Evolutionary conservation across 2,329 filamentous ascomycete species (phyloP).

Genomic region (Neopestalotiopsis sp.): DNA sequence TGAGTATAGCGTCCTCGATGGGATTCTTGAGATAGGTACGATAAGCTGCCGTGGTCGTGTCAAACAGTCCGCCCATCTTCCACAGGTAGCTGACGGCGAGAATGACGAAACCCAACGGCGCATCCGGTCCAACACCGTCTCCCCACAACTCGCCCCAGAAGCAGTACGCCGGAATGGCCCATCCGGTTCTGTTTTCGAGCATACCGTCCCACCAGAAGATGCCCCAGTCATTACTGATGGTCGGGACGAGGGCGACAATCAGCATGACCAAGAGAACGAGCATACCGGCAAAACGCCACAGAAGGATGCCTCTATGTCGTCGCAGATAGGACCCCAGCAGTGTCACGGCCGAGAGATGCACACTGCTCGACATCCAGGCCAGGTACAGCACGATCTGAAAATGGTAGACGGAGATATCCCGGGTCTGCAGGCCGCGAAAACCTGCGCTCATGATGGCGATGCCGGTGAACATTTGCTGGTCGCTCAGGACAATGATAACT

Average conservation of each 20-base stretch:
- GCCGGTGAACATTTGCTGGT: slow-evolving; percentile 18
- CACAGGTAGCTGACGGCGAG: slow-evolving; percentile 11
- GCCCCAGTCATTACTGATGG: slow-evolving; percentile 16
- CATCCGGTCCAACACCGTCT: slow-evolving; percentile 9
- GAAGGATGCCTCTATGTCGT: background rate
- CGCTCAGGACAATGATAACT: slow-evolving; percentile 9
- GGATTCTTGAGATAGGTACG: background rate
- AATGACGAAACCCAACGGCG: slow-evolving; percentile 16
- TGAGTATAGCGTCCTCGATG: background rate
- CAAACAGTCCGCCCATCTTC: slow-evolving; percentile 16
- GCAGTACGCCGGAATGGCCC: slow-evolving; percentile 16
- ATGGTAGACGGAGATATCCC: slow-evolving; percentile 14
- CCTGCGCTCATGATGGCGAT: slow-evolving; percentile 18
- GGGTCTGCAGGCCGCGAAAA: slow-evolving; percentile 3
- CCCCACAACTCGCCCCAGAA: slow-evolving; percentile 17
- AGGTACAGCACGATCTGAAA: slow-evolving; percentile 18
- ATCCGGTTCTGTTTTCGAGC: slow-evolving; percentile 9
- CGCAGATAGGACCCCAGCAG: slow-evolving; percentile 4
- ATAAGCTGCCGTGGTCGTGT: background rate
- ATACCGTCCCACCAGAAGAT: slow-evolving; percentile 15
- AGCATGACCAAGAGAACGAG: slow-evolving; percentile 15
- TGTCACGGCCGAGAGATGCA: slow-evolving; percentile 18
- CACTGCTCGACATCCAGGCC: slow-evolving; percentile 19
- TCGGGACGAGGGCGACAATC: slow-evolving; percentile 13
- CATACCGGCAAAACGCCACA: slow-evolving; percentile 16